A percentile compares a stretch with the other conserved stretches of the same genome.
Conservation (phyloP, 202 grass and related monocot genomes). For the Bolboschoenoplectus hybrid region DNA sequence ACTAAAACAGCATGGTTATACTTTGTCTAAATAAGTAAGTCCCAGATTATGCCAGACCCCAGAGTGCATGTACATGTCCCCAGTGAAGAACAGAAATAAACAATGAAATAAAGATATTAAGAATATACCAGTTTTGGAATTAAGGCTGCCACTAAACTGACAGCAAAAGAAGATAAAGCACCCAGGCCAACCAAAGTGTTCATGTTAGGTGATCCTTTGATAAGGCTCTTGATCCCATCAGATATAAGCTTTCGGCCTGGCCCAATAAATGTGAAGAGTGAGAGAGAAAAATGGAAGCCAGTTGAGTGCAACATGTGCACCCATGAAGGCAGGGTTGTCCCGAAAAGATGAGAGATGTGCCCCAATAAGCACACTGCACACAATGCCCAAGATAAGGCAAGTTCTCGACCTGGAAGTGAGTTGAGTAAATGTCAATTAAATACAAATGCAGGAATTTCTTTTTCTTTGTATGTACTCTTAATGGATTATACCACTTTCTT, state of each 20-base stretch:
- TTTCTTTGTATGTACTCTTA: constrained; percentile 29
- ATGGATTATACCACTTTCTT: constrained; percentile 71
- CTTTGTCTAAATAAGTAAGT: not conserved
- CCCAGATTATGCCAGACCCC: not conserved
- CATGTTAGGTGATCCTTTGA: constrained; percentile 89
- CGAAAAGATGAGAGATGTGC: constrained; percentile 80
- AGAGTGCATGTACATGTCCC: not conserved
- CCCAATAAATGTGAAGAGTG: constrained; percentile 88
- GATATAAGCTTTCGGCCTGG: constrained; percentile 81
- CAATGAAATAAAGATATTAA: constrained; percentile 30
- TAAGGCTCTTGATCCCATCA: constrained; percentile 77
- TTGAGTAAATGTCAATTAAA: constrained; percentile 22
- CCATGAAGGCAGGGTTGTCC: constrained; percentile 58
- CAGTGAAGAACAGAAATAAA: not conserved
- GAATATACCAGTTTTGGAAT: constrained; percentile 82
- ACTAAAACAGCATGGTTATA: constrained; percentile 14
- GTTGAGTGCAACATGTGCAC: constrained; percentile 79
- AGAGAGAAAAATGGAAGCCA: constrained; percentile 87
- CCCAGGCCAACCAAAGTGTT: constrained; percentile 95
- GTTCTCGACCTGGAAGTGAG: constrained; percentile 75
- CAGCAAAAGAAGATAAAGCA: constrained; percentile 91
- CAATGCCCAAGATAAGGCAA: constrained; percentile 95
- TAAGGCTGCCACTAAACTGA: constrained; percentile 80
- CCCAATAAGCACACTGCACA: constrained; percentile 85
- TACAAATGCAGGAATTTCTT: not conserved